Evolutionary conservation across 176 grass and related monocot genomes (phyloP), one percentile per base, ranked within the genome.

Genomic region (Oryza longistaminata): DNA sequence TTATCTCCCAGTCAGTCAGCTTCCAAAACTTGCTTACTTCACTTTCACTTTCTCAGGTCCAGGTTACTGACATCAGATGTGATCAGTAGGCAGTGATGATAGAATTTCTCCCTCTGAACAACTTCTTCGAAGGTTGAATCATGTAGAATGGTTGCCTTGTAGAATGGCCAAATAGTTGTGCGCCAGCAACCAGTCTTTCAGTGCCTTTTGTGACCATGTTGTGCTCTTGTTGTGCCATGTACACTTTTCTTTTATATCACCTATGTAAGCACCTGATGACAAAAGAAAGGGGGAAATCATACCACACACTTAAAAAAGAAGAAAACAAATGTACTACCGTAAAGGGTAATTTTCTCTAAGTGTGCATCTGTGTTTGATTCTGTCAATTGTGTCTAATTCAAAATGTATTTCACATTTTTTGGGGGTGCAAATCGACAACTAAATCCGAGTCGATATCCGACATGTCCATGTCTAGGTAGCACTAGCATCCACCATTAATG

Each of bases 21-120:
- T 85, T 81, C 77, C 82, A 89, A 26, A 75, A 49, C 50, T 64
- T 89, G 16, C 70, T 67, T 11, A 89, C 27, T 85, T 89, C 71
- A 81, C 66, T 75, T 81, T 89, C 39, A 85, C n/a, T 24, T 16
- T 50, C 29, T 9, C 0, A 3, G 64, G 27, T 89, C 71, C 40
- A 89, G 61, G 77, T 81, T 61, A 75, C 15, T 64, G 21, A 74
- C 3, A 75, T 62, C 40, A 11, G 82, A 80, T 75, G 48, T 80
- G 21, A 89, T 75, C 19, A 69, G 21, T 76, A 89, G n/a, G 6
- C 49, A 85, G 15, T 31, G 76, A 29, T 11, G 49, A 77, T 70
- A 75, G 9, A 85, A 85, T 62, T 75, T 89, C 64, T 64, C 21
- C 14, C 81, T 80, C 48, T 80, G 11, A 39, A 80, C 34, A 0